Evolutionary conservation across 2,329 filamentous ascomycete species (phyloP), one percentile per base, ranked within the genome.

Genomic region (Teratosphaeria viscida): DNA sequence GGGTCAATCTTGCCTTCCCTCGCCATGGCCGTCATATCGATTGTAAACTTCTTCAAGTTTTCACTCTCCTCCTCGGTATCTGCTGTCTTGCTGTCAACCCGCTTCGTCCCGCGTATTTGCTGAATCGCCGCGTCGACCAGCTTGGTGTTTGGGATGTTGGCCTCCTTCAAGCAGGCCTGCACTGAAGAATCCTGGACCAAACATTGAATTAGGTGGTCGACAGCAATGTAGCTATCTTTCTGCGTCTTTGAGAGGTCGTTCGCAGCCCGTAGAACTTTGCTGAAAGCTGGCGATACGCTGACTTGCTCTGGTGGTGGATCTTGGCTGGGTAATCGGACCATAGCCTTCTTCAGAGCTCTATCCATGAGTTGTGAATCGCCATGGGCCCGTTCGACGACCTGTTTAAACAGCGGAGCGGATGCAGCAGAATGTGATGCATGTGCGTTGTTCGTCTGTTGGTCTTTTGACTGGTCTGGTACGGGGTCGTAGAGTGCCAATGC

Each of bases 1-100:
- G 92, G 92, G 73, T 97, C 92, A 60, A 97, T 92, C 77, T 97
- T 97, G 73, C 95, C 95, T 78, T 99, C 94, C 73, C 92, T 83
- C 61, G 94, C 94, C 86, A 96, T 87, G 56, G 89, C 82, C 11
- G 94, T 99, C 91, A 99, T 95, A 76, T 99, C 94, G 70, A 97
- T 94, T 59, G 94, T 97, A 76, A 96, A 99, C 71, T 97, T 99
- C 78, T 92, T 90, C 62, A 99, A 80, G 72, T 96, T 96, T 76
- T 99, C 94, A 69, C 92, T 89, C 70, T 96, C 92, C 70, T 88
- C 82, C 75, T 97, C 94, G 0, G 87, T 86, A 75, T 99, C 94
- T 59, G 94, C 94, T 3, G 90, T 96, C 79, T 95, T 96, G 61
- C 90, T 95, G 76, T 99, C 94, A 52, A 99, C 92, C 64, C 92